Evolutionary conservation across 2,329 filamentous ascomycete genomes (phyloP).

Genomic region (Sarocladiaceae sp.): DNA sequence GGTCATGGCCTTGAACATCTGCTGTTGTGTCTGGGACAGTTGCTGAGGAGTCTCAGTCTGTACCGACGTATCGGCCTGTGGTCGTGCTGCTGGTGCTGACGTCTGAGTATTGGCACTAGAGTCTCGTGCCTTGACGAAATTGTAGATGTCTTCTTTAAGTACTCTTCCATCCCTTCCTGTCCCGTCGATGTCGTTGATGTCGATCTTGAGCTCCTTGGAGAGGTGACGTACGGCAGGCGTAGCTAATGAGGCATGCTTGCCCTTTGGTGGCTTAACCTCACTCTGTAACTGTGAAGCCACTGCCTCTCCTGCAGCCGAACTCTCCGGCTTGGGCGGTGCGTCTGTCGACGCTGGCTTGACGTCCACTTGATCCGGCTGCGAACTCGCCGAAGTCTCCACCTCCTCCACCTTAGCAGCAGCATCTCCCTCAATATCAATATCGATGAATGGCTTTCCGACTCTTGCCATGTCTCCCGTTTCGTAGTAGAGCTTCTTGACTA

Average conservation of each 20-base stretch:
- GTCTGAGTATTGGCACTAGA: constrained; percentile 19
- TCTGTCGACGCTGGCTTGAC: constrained; percentile 19
- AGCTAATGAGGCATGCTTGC: constrained; percentile 71
- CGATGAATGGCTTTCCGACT: constrained; percentile 89
- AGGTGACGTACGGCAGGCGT: constrained; percentile 91
- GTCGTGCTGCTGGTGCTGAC: constrained; percentile 19
- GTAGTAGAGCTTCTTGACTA: constrained; percentile 95
- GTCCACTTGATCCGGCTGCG: constrained; percentile 25
- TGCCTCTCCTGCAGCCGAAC: constrained; percentile 5
- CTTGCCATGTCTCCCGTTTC: constrained; percentile 94
- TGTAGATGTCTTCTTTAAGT: constrained; percentile 85
- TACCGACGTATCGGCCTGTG: constrained; percentile 26
- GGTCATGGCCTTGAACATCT: constrained; percentile 99
- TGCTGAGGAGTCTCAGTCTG: constrained; percentile 66
- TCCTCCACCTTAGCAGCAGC: constrained; percentile 55
- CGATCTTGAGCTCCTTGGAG: constrained; percentile 71
- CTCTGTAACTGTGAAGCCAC: constrained; percentile 11
- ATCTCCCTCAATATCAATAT: constrained; percentile 86
- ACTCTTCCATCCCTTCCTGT: constrained; percentile 90
- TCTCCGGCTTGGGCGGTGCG: constrained; percentile 4
- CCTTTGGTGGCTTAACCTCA: constrained; percentile 27
- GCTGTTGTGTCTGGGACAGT: constrained; percentile 74
- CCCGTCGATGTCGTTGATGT: constrained; percentile 74
- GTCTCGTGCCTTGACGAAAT: constrained; percentile 56
- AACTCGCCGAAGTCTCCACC: constrained; percentile 28